Evolutionary conservation across 2,329 filamentous ascomycete species (phyloP), one percentile per base, ranked within the genome.

Genomic region (Aquanectria penicillioides): DNA sequence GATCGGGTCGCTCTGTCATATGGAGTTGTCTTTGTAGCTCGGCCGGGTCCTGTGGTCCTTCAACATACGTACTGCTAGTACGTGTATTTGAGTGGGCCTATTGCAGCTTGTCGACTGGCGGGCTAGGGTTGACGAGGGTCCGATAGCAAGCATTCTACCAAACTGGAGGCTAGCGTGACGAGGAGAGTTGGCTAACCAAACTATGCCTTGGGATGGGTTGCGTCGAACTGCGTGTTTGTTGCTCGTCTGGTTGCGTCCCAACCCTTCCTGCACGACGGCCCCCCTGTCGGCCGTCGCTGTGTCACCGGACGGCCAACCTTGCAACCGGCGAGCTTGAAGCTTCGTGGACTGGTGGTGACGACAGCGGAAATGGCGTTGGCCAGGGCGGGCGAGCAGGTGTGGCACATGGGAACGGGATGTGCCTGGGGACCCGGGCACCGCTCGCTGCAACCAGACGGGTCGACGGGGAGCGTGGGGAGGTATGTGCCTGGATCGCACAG

Each of bases 341-440:
- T 17, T 29, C 31, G 43, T 52, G 57, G 63, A 62, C 46, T 43
- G 57, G 38, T 65, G 63, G 61, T 68, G 65, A 66, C 64, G 59
- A 63, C 53, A 41, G 55, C 60, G 60, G 64, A 69, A 57, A 68
- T 60, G 64, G 64, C 59, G 57, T 48, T 49, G 55, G 59, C 62
- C 57, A 63, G 62, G 57, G 59, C 59, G 54, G 63, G 57, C 43
- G 33, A 44, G 57, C 57, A 49, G 60, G 63, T 66, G 64, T 66
- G 64, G 48, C 40, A 63, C 48, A 41, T n/a, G 22, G 28, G 34
- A 22, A 33, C 20, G 29, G 37, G 40, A 46, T 46, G 46, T 36
- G 36, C 41, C 34, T 58, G 40, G 55, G 48, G 51, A 40, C 41
- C 48, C 41, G 43, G 38, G 49, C 17, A 26, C 31, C 44, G 54